phyloP scores from a whole-genome alignment of 306 rosid species.

The barrel medic (Medicago truncatula) region MtrunA17r5.0-ANR NC_053045.1:31074501-31075000 shows the following conservation, averaged over 20 bases:
- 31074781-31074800: slow-evolving; percentile 25
- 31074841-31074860: background rate
- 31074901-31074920: too few relatives aligned
- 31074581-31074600: slow-evolving; percentile 67
- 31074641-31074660: slow-evolving; percentile 84
- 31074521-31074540: slow-evolving; percentile 85
- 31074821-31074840: slow-evolving; percentile 1
- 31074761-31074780: slow-evolving; percentile 23
- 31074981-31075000: background rate
- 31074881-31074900: background rate
- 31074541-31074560: slow-evolving; percentile 82
- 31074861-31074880: background rate
- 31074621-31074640: slow-evolving; percentile 80
- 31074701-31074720: slow-evolving; percentile 13
- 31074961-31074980: too few relatives aligned
- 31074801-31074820: background rate
- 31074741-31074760: slow-evolving; percentile 14
- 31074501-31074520: slow-evolving; percentile 90
- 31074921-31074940: too few relatives aligned
- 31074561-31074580: slow-evolving; percentile 60
- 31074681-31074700: slow-evolving; percentile 80
- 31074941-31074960: too few relatives aligned
- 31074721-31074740: slow-evolving; percentile 18
- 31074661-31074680: slow-evolving; percentile 97
- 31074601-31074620: slow-evolving; percentile 80